Evolutionary conservation across 129 eudicot species (phyloP), one percentile per base, ranked within the genome.

Genomic region (Calendula officinalis): DNA sequence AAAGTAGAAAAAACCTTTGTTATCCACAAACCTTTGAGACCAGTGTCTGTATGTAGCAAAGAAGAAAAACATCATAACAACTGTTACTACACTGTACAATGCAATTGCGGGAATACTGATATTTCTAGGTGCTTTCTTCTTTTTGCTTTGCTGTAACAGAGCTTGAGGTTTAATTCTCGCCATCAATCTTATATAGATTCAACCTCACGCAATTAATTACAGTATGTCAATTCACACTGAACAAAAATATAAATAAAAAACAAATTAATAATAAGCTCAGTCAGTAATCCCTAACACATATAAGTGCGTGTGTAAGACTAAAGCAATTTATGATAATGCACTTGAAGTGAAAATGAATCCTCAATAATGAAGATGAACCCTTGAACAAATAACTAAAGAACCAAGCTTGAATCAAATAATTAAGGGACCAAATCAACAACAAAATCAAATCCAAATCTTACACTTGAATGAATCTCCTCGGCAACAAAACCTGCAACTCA

Each of bases 121-220:
- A 59, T 82, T 80, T 76, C 88, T 88, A 0, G 97, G 97, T 14
- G 84, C 95, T 75, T 94, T 94, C 86, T 94, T 94, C 95, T 94
- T 94, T 66, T 94, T 94, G 83, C 99, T 94, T 78, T 94, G 99
- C 63, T 77, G 99, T 62, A 94, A 68, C 70, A 94, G 81, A 77
- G 99, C 90, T 77, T 94, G 99, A 45, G 99, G 99, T 76, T 94
- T 94, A 56, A 94, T 94, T 77, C 83, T 89, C 61, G 95, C 99
- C 99, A 94, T 92, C 40, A 15, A 50, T 39, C 74, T 72, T 66
- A 32, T 45, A 55, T 0, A 73, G 44, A 58, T 72, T 68, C 67
- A 71, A 59, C 52, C 56, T 42, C 64, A 22, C 33, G 44, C 30
- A 41, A 42, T 43, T 38, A 27, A 64, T 56, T 12, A 42, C 57